Evolutionary conservation across 2,329 filamentous ascomycete genomes (phyloP).

Genomic region (Colletotrichum coccodes): DNA sequence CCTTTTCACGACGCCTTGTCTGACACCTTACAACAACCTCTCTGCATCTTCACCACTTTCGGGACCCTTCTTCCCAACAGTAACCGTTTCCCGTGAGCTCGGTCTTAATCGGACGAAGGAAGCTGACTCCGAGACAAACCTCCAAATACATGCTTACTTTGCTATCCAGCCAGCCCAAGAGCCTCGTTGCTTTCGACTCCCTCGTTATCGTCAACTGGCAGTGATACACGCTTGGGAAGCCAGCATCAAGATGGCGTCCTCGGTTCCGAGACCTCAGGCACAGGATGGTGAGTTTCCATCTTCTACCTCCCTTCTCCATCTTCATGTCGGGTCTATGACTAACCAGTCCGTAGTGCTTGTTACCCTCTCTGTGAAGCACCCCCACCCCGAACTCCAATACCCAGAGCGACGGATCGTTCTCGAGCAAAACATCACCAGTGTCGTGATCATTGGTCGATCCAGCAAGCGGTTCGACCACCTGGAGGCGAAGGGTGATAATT

Average conservation of each 20-base stretch:
- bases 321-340: slow-evolving; percentile 26
- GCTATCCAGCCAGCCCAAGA: background rate
- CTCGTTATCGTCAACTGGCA: background rate
- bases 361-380: slow-evolving; percentile 39
- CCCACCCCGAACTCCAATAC: slow-evolving; percentile 29
- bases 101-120: slow-evolving; percentile 24
- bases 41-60: background rate
- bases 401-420: slow-evolving; percentile 41
- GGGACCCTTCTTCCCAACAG: slow-evolving; percentile 13
- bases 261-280: slow-evolving; percentile 10
- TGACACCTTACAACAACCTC: background rate
- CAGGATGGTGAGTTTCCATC: slow-evolving; percentile 18
- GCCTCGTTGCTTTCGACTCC: background rate
- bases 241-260: slow-evolving; percentile 16
- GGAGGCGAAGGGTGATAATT: slow-evolving; percentile 60
- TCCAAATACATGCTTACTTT: slow-evolving; percentile 1
- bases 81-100: slow-evolving; percentile 1
- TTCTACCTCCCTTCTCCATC: background rate
- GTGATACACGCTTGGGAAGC: background rate
- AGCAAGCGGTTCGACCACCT: slow-evolving; percentile 50
- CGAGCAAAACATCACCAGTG: slow-evolving; percentile 28
- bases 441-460: slow-evolving; percentile 54
- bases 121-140: background rate
- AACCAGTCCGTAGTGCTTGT: slow-evolving; percentile 41
- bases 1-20: background rate